Evolutionary conservation across 2,329 filamentous ascomycete genomes (phyloP).

Genomic region (Phialocephala sp.): DNA sequence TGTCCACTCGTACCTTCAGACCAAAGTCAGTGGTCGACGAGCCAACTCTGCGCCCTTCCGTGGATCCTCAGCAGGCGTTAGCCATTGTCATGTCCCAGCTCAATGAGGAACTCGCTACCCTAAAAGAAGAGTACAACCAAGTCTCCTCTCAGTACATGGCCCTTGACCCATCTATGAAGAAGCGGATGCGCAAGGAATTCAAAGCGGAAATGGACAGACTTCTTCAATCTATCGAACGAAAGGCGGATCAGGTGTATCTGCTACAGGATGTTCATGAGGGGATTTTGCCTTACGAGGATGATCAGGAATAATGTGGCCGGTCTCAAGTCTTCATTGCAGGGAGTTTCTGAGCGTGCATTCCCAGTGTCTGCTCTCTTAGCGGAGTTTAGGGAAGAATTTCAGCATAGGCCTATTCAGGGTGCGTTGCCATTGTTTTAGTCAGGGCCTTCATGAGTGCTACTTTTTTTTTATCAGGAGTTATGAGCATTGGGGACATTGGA

Average conservation of each 20-base stretch:
- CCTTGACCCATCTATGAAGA: constrained; percentile 10
- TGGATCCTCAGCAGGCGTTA: constrained; percentile 2
- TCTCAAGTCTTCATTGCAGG: background rate
- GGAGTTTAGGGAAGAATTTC: background rate
- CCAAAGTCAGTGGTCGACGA: background rate
- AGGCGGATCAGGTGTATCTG: constrained; percentile 2
- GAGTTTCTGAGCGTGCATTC: background rate
- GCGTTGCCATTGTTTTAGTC: background rate
- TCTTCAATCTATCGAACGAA: background rate
- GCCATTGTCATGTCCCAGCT: constrained; percentile 18
- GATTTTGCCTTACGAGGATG: constrained; percentile 1
- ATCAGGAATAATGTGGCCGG: background rate
- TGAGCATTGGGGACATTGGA: background rate
- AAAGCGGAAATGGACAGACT: constrained; percentile 13
- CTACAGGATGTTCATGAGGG: constrained; percentile 3
- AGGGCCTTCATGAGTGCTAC: background rate
- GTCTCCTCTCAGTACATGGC: background rate
- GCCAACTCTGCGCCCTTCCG: background rate
- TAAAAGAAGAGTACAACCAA: constrained; percentile 7
- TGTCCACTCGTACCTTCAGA: background rate
- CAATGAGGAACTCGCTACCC: constrained; percentile 6
- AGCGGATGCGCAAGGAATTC: constrained; percentile 6
- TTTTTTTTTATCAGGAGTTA: too few species aligned
- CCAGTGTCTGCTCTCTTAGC: background rate
- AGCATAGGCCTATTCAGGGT: too few species aligned